phyloP scores from a whole-genome alignment of 2,329 filamentous ascomycete genomes.

The Pochonia chlamydosporia region DNA sequence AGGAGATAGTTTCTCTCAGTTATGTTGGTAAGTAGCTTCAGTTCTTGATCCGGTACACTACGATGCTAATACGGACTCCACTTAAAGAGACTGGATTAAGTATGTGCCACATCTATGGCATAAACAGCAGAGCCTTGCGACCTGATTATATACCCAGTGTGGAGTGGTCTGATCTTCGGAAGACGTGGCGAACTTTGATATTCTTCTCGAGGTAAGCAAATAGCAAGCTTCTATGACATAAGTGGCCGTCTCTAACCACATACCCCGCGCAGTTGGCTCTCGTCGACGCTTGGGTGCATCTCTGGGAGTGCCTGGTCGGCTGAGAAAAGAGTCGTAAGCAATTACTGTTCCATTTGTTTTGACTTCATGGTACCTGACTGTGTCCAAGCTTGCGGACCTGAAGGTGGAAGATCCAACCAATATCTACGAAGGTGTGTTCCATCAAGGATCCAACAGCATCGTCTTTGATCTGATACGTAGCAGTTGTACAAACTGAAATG shows the following conservation, averaged over 20 bases:
- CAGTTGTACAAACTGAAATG: slow-evolving; percentile 10
- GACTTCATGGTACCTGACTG: neutral
- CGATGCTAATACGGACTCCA: no score
- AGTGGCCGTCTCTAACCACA: neutral
- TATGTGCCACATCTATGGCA: neutral
- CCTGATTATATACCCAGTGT: neutral
- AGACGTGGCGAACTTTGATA: slow-evolving; percentile 8
- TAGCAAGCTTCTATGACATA: neutral
- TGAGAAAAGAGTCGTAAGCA: neutral
- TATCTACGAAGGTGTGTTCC: slow-evolving; percentile 3
- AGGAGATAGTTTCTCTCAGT: slow-evolving; percentile 7
- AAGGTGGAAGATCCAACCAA: neutral
- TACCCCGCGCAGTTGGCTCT: slow-evolving; percentile 5
- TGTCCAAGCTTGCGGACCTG: slow-evolving; percentile 2
- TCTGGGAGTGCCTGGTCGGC: slow-evolving; percentile 2
- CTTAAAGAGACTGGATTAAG: slow-evolving; percentile 3
- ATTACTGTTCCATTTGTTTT: no score
- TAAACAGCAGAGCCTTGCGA: neutral
- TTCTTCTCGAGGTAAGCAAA: slow-evolving; percentile 9
- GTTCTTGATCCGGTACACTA: no score
- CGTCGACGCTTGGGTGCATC: slow-evolving; percentile 6
- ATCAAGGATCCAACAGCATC: neutral
- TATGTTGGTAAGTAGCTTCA: slow-evolving; percentile 9
- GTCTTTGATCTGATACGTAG: neutral
- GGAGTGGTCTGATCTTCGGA: slow-evolving; percentile 6